Percentiles rank a stretch among this genome's conserved stretches.
These are phyloP conservation scores for Vitis hybrid DNA, from an alignment of 177 flowering plant genomes.

Conservation along the genomic window DNA sequence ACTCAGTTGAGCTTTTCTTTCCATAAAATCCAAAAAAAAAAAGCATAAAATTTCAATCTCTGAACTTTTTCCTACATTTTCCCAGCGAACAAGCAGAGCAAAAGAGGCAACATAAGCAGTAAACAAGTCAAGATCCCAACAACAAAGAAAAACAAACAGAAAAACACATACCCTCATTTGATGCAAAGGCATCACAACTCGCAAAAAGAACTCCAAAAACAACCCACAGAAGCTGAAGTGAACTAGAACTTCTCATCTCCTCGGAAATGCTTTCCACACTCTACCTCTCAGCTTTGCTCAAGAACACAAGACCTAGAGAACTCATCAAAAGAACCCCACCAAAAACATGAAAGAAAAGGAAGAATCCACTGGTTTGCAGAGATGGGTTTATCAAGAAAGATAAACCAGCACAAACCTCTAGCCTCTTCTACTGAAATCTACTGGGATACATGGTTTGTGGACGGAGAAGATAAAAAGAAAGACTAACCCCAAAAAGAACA, in stretches of 20 bases:
- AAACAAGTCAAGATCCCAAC: slow-evolving; percentile 29
- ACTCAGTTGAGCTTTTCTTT: not conserved
- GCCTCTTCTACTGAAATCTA: not conserved
- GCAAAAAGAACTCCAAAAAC: slow-evolving; percentile 31
- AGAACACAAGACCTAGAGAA: slow-evolving; percentile 9
- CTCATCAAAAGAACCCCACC: slow-evolving; percentile 15
- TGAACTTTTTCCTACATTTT: slow-evolving; percentile 3
- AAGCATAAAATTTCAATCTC: not conserved
- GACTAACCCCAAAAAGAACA: not conserved
- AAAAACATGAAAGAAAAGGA: slow-evolving; percentile 1
- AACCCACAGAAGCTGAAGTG: slow-evolving; percentile 37
- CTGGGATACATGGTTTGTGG: slow-evolving; percentile 3
- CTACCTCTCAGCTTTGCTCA: slow-evolving; percentile 8
- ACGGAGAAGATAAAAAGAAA: not conserved
- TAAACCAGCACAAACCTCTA: slow-evolving; percentile 5
- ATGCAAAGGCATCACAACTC: slow-evolving; percentile 35
- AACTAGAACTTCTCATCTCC: slow-evolving; percentile 37
- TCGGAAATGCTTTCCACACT: slow-evolving; percentile 6
- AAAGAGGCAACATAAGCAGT: not conserved
- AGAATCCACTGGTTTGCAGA: not conserved
- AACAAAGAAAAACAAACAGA: not conserved
- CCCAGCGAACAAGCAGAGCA: slow-evolving; percentile 12
- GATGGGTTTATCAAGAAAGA: slow-evolving; percentile 2
- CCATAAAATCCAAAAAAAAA: not conserved
- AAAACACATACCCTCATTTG: slow-evolving; percentile 53